Evolutionary conservation across 2,329 filamentous ascomycete genomes (phyloP).

Genomic region (Ceratocystis alfenasii): DNA sequence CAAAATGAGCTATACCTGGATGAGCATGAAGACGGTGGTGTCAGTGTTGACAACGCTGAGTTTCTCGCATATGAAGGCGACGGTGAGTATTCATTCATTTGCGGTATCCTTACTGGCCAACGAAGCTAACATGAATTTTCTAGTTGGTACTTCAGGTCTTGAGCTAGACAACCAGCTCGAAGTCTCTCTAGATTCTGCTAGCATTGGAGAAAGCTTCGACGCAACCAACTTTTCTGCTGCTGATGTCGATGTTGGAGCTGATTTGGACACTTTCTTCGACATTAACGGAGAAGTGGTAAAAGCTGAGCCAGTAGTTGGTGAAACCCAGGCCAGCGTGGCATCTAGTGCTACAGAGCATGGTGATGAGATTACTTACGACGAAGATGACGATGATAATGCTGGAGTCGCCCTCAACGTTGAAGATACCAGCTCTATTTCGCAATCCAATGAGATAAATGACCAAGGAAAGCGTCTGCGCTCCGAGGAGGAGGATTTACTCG

Average conservation of each 20-base stretch:
- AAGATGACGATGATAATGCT: constrained; percentile 20
- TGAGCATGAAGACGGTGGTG: constrained; percentile 20
- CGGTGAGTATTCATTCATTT: constrained; percentile 11
- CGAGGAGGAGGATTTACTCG: constrained; percentile 11
- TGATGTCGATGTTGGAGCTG: constrained; percentile 14
- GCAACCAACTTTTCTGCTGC: constrained; percentile 14
- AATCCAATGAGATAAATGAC: constrained; percentile 21
- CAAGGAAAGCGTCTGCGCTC: constrained; percentile 18
- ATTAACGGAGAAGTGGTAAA: constrained; percentile 7
- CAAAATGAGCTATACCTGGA: constrained; percentile 23
- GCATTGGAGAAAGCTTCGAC: constrained; percentile 14
- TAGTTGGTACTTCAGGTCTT: constrained; percentile 16
- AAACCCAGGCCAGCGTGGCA: not conserved
- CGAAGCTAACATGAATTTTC: not conserved
- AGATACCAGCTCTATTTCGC: constrained; percentile 17
- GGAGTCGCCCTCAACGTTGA: constrained; percentile 18
- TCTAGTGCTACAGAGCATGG: constrained; percentile 22
- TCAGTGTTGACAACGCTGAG: constrained; percentile 18
- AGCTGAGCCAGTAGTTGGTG: not conserved
- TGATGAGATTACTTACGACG: constrained; percentile 22
- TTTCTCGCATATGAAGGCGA: constrained; percentile 14
- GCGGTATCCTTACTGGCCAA: not conserved
- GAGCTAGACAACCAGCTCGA: constrained; percentile 14
- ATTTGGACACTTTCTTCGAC: constrained; percentile 18
- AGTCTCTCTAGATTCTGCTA: constrained; percentile 8